phyloP scores from a whole-genome alignment of 2,329 filamentous ascomycete genomes.

The Aspergillus melleus region DNA sequence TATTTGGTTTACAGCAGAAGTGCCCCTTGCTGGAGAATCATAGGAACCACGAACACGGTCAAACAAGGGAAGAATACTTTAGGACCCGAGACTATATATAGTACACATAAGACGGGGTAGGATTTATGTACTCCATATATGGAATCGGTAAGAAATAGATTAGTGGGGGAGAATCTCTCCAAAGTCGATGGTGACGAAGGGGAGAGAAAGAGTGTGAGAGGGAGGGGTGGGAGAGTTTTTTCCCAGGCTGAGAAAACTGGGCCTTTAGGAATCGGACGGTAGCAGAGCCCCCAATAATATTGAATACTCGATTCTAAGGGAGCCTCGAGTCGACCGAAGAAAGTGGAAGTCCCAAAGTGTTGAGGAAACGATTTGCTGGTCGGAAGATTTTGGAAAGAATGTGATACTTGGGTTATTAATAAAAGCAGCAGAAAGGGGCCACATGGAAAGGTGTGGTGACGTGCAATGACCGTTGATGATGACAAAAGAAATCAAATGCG shows the following conservation, averaged over 20 bases:
- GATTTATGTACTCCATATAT: background rate
- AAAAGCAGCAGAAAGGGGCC: conserved; percentile 18
- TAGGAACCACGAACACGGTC: background rate
- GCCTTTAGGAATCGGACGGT: conserved; percentile 9
- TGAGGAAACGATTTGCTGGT: conserved; percentile 1
- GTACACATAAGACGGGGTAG: background rate
- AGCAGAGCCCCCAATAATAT: conserved; percentile 16
- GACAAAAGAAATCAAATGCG: conserved; percentile 3
- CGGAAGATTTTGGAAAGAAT: conserved; percentile 19
- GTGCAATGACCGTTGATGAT: conserved; percentile 14
- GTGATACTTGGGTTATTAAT: conserved; percentile 16
- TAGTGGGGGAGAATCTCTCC: conserved; percentile 6
- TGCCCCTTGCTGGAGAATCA: background rate
- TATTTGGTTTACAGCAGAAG: background rate
- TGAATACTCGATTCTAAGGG: background rate
- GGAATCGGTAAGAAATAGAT: background rate
- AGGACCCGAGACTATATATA: background rate
- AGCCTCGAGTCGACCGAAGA: background rate
- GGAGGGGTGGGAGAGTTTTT: too few relatives aligned
- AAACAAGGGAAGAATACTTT: background rate
- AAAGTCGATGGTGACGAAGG: background rate
- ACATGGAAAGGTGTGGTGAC: conserved; percentile 19
- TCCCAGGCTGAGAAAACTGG: conserved; percentile 10
- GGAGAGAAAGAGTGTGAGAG: too few relatives aligned
- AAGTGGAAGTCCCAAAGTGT: background rate